A percentile compares a stretch with the other conserved stretches of the same genome.
phyloP scores from a whole-genome alignment of 257 asterid genomes.

The Nicotiana noctiflora region DNA sequence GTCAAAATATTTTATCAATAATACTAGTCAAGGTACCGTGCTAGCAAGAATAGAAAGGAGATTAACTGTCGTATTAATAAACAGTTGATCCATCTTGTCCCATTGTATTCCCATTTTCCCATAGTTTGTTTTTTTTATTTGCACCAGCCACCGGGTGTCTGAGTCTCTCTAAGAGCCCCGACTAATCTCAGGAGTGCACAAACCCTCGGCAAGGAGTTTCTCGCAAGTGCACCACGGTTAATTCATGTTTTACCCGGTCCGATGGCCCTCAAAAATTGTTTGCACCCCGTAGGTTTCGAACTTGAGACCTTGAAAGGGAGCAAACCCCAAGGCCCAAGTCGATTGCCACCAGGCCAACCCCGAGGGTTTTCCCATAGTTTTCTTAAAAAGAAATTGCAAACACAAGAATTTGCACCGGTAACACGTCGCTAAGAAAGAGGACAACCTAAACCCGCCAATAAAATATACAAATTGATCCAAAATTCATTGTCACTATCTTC shows the following conservation, averaged over 20 bases:
- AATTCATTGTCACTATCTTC: neutral
- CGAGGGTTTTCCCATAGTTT: neutral
- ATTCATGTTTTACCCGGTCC: too few relatives aligned
- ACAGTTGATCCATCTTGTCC: neutral
- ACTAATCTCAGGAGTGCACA: too few relatives aligned
- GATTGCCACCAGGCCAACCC: too few relatives aligned
- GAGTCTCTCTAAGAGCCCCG: too few relatives aligned
- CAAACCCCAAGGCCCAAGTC: too few relatives aligned
- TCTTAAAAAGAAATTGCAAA: neutral
- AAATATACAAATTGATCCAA: neutral
- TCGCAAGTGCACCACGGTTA: too few relatives aligned
- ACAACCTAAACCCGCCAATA: neutral
- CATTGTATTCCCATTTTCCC: neutral
- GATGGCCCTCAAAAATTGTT: too few relatives aligned
- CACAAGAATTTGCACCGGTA: neutral
- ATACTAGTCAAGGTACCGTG: neutral
- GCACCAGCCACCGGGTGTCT: too few relatives aligned
- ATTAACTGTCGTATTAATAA: neutral
- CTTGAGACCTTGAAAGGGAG: too few relatives aligned
- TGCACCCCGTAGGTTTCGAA: too few relatives aligned
- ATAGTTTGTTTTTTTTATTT: too few relatives aligned
- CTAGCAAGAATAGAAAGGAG: neutral
- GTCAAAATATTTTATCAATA: neutral
- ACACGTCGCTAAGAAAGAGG: neutral
- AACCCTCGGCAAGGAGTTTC: too few relatives aligned